phyloP scores from a whole-genome alignment of 345 rosid genomes.

The Arabidopsis suecica region DNA sequence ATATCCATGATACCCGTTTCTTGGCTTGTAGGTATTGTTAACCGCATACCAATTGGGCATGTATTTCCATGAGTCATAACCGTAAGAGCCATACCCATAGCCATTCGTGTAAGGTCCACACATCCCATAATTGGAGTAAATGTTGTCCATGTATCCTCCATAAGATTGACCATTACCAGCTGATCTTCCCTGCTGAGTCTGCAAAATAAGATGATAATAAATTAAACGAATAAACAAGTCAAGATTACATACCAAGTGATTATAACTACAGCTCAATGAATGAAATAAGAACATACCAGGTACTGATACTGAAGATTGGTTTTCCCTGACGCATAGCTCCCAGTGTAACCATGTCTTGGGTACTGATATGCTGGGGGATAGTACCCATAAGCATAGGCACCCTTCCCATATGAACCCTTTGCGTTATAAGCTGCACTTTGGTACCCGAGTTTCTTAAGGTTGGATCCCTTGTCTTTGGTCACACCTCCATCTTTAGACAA shows the following conservation, averaged over 20 bases:
- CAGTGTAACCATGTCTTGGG: conserved; percentile 57
- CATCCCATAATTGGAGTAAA: conserved; percentile 53
- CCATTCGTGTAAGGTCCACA: conserved; percentile 59
- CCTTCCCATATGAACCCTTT: conserved; percentile 51
- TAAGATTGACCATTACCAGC: conserved; percentile 51
- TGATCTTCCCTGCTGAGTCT: conserved; percentile 54
- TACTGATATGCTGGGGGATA: conserved; percentile 53
- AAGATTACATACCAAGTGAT: neutral
- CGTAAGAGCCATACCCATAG: conserved; percentile 58
- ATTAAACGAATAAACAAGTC: neutral
- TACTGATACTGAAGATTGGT: conserved; percentile 49
- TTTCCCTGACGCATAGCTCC: conserved; percentile 58
- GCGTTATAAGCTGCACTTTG: conserved; percentile 49
- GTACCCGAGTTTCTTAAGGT: conserved; percentile 50
- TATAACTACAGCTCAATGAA: neutral
- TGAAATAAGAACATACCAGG: conserved; percentile 47
- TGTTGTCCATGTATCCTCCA: conserved; percentile 60
- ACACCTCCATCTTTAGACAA: conserved; percentile 41
- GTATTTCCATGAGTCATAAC: conserved; percentile 61
- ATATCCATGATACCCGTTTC: conserved; percentile 48
- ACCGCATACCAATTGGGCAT: conserved; percentile 61
- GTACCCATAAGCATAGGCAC: conserved; percentile 44
- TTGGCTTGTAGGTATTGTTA: conserved; percentile 55
- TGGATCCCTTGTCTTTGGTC: conserved; percentile 49
- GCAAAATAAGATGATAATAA: neutral